Conservation (phyloP, 1,284 basidiomycete genomes). For the Leccinum griseonigrum region DNA sequence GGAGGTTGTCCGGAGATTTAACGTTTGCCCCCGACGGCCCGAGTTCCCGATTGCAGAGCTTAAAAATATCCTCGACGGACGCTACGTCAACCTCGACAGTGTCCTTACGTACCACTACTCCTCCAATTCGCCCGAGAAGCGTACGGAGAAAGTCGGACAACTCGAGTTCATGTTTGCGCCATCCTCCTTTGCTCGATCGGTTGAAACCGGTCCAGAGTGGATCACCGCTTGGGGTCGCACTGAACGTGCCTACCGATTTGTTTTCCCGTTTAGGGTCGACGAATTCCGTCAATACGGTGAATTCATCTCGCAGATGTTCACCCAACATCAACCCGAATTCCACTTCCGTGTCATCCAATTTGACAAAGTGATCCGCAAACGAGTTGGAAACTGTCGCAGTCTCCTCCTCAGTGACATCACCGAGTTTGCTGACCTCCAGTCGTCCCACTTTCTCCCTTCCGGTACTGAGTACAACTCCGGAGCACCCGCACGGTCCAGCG, state of each 20-base stretch:
- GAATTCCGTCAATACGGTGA: neutral
- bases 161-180: too few species aligned
- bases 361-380: slow-evolving; percentile 28
- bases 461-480: too few species aligned
- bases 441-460: neutral
- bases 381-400: slow-evolving; percentile 22
- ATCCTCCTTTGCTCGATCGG: too few species aligned
- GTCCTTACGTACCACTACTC: too few species aligned
- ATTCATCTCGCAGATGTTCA: slow-evolving; percentile 27
- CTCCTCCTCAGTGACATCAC: slow-evolving; percentile 2
- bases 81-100: too few species aligned
- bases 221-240: neutral
- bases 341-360: slow-evolving; percentile 27
- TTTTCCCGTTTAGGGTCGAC: neutral
- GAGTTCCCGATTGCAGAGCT: too few species aligned
- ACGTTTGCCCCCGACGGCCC: too few species aligned
- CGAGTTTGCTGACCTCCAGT: neutral
- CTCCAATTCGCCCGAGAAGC: too few species aligned
- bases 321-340: slow-evolving; percentile 1
- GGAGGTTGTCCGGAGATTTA: too few species aligned
- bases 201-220: neutral
- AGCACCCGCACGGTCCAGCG: too few species aligned
- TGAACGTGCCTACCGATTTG: neutral
- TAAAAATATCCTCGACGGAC: too few species aligned
- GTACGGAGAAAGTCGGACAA: too few species aligned